phyloP scores from a whole-genome alignment of 495 filamentous ascomycete genomes.

The Thozetella sp. region DNA sequence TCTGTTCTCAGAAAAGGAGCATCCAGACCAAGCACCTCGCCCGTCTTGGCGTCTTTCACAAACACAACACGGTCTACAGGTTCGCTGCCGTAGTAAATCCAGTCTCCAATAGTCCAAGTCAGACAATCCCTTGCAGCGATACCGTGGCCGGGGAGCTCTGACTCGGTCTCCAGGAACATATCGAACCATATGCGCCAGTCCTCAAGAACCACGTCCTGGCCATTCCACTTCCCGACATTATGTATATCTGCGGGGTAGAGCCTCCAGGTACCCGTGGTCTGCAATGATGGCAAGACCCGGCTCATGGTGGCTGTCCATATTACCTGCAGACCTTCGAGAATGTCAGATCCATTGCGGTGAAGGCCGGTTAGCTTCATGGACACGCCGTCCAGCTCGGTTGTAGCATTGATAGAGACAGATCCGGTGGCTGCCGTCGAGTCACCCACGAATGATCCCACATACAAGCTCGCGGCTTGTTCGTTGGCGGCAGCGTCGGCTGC shows the following conservation, averaged over 20 bases:
- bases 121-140: conserved; percentile 31
- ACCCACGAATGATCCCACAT: conserved; percentile 22
- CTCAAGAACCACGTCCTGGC: conserved; percentile 9
- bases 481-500: conserved; percentile 31
- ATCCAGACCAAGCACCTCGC: conserved; percentile 29
- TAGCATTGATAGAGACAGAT: conserved; percentile 25
- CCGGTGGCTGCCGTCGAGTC: conserved; percentile 4
- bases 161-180: conserved; percentile 16
- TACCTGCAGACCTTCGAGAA: conserved; percentile 8
- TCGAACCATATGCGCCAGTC: conserved; percentile 15
- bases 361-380: conserved; percentile 29
- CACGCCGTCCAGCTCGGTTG: conserved; percentile 18
- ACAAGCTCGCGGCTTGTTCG: conserved; percentile 21
- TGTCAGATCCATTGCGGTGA: conserved; percentile 35
- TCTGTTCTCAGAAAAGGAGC: conserved; percentile 25
- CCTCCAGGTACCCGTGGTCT: conserved; percentile 12
- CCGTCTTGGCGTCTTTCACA: conserved; percentile 23
- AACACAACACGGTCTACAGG: conserved; percentile 41
- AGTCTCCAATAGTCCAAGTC: conserved; percentile 33
- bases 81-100: conserved; percentile 24
- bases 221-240: conserved; percentile 19
- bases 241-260: conserved; percentile 31
- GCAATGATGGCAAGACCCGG: conserved; percentile 7
- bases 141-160: conserved; percentile 8
- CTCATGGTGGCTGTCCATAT: conserved; percentile 7